These are phyloP conservation scores for Aspergillus fructus DNA, from an alignment of 2,329 filamentous ascomycete species.

Conservation along the genomic window DNA sequence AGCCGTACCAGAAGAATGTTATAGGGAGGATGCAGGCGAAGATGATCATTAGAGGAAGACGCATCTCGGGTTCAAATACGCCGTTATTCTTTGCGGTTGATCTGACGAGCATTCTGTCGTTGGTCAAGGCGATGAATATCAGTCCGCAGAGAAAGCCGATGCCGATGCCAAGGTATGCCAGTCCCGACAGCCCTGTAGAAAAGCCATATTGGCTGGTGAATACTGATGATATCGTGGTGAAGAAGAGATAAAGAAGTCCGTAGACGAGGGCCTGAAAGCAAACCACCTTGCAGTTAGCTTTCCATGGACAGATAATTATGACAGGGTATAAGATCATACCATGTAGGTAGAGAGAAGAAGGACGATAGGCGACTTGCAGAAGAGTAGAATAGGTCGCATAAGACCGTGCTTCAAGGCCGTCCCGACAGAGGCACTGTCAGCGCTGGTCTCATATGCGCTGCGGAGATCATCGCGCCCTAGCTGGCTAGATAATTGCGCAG, in stretches of 20 bases:
- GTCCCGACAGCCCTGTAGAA: constrained; percentile 47
- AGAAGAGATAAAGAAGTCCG: constrained; percentile 55
- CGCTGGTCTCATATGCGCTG: constrained; percentile 22
- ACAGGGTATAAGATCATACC: background rate
- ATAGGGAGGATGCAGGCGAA: constrained; percentile 55
- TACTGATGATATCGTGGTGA: constrained; percentile 54
- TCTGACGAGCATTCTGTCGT: constrained; percentile 32
- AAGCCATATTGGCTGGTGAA: constrained; percentile 52
- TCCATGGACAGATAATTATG: too few species aligned
- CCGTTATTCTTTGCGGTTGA: constrained; percentile 38
- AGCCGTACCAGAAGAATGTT: constrained; percentile 60
- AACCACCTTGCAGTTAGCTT: too few species aligned
- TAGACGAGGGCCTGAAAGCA: constrained; percentile 46
- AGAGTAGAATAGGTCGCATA: constrained; percentile 50
- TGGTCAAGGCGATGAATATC: constrained; percentile 35
- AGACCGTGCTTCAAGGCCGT: constrained; percentile 43
- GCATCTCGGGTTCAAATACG: constrained; percentile 47
- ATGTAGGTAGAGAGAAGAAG: constrained; percentile 53
- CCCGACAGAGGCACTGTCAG: constrained; percentile 19
- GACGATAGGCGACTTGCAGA: constrained; percentile 55
- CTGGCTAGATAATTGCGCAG: constrained; percentile 20
- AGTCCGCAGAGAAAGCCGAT: constrained; percentile 43
- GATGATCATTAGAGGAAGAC: constrained; percentile 56
- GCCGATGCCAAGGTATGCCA: constrained; percentile 50
- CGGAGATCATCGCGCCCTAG: constrained; percentile 21